phyloP scores from a whole-genome alignment of 345 rosid genomes.

The Eucalyptus viminalis region DNA sequence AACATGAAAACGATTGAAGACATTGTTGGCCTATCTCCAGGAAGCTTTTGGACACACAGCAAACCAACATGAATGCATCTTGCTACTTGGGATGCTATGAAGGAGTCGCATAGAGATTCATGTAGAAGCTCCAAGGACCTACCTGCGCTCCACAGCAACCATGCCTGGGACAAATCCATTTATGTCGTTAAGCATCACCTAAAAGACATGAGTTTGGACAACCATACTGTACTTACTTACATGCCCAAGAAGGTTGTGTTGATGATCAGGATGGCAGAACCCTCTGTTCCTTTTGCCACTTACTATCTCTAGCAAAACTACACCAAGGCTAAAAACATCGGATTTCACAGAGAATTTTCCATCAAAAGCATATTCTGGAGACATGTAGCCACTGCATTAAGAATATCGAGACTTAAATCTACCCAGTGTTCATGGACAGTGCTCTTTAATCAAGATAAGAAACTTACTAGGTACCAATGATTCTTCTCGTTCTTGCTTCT shows the following conservation, averaged over 20 bases:
- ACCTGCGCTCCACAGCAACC: neutral
- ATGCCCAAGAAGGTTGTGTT: constrained; percentile 1
- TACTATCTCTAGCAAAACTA: constrained; percentile 1
- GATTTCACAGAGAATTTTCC: neutral
- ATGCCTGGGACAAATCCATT: too few relatives aligned
- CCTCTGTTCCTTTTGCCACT: neutral
- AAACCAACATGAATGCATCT: constrained; percentile 7
- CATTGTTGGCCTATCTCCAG: constrained; percentile 3
- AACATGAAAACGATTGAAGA: too few relatives aligned
- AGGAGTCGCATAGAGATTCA: neutral
- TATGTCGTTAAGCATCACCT: too few relatives aligned
- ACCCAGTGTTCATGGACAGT: neutral
- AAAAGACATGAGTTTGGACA: neutral
- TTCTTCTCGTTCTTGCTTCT: neutral
- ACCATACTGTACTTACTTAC: neutral
- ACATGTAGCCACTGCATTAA: neutral
- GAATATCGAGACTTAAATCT: neutral
- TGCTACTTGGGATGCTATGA: neutral
- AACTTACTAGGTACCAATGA: neutral
- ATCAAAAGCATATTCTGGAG: neutral
- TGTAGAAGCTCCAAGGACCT: neutral
- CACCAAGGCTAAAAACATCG: neutral
- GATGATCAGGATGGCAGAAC: neutral
- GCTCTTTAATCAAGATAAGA: neutral
- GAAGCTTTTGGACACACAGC: constrained; percentile 2